phyloP scores from a whole-genome alignment of 495 filamentous ascomycete species.

The Clavariopsis aquatica region DNA sequence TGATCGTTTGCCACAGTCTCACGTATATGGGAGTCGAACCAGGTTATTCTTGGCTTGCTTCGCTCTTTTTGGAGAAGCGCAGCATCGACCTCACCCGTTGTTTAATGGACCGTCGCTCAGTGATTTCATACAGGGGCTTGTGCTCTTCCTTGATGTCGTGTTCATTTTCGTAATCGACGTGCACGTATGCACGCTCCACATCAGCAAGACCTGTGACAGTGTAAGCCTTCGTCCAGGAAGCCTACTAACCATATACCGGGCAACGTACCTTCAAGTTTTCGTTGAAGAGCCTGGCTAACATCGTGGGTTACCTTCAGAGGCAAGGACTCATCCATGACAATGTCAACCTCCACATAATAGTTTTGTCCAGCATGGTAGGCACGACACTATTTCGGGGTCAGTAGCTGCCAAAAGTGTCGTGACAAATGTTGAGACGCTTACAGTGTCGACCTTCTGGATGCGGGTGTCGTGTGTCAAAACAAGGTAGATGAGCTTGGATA shows the following conservation, averaged over 20 bases:
- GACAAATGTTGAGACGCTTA: constrained; percentile 31
- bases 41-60: background rate
- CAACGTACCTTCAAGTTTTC: constrained; percentile 53
- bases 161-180: constrained; percentile 53
- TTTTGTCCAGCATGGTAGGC: constrained; percentile 59
- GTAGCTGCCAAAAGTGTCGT: constrained; percentile 1
- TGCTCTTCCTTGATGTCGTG: constrained; percentile 56
- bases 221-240: constrained; percentile 7
- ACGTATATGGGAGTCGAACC: background rate
- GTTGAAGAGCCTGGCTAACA: constrained; percentile 55
- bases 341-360: constrained; percentile 60
- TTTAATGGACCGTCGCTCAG: constrained; percentile 27
- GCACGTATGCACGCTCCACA: constrained; percentile 59
- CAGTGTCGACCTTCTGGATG: constrained; percentile 57
- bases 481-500: constrained; percentile 61
- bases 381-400: constrained; percentile 39
- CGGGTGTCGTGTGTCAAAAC: constrained; percentile 56
- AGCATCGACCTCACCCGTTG: constrained; percentile 30
- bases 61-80: constrained; percentile 12
- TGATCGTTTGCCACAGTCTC: background rate
- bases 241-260: background rate
- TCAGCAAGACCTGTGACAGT: constrained; percentile 45
- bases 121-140: constrained; percentile 54
- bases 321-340: constrained; percentile 56
- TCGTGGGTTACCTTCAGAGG: constrained; percentile 57